Evolutionary conservation across 1,284 basidiomycete species (phyloP), one percentile per base, ranked within the genome.

Genomic region (Cutaneotrichosporon cavernicola): DNA sequence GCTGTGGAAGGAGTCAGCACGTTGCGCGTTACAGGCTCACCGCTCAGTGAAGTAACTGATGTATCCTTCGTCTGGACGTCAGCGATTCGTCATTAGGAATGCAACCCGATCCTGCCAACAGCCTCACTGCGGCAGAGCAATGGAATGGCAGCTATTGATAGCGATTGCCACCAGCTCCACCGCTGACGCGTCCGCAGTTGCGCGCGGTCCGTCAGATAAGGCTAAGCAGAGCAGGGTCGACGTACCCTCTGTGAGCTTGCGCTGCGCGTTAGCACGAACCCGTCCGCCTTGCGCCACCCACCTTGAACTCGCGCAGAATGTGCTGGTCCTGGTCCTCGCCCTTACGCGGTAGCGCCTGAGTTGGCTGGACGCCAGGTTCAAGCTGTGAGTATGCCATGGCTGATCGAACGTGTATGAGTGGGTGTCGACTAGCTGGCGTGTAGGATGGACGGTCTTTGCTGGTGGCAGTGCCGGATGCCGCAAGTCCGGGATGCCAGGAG

Each of bases 1-100:
- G 73, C 91, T 93, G 75, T 52, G 68, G 36, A 52, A 13, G 4
- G 31, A 13, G 43, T 46, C 43, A 46, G 43, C 43, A 7, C 6
- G 9, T 18, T 18, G 40, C 40, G 43, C 43, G 43, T 18, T 46
- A 18, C 43, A 36, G 21, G 77, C 86, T 72, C 72, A 90, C 91
- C 91, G 84, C 82, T 94, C 92, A 76, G 87, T 85, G 80, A 93
- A 93, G 83, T 93, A 93, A 67, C 74, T 82, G 68, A 93, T 84
- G 76, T 91, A 91, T 10, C 88, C 89, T 70, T 91, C 89, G 36
- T 85, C 74, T 66, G 43, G 4, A 53, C 14, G 51, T 53, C 51
- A 53, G 51, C 16, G 51, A 30, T 46, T 46, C 43, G 43, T 46
- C 43, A 46, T 46, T 16, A 16, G 43, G 43, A 46, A 46, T 46